Evolutionary conservation across 2,329 filamentous ascomycete genomes (phyloP).

Genomic region (Nigrospora sphaerica): DNA sequence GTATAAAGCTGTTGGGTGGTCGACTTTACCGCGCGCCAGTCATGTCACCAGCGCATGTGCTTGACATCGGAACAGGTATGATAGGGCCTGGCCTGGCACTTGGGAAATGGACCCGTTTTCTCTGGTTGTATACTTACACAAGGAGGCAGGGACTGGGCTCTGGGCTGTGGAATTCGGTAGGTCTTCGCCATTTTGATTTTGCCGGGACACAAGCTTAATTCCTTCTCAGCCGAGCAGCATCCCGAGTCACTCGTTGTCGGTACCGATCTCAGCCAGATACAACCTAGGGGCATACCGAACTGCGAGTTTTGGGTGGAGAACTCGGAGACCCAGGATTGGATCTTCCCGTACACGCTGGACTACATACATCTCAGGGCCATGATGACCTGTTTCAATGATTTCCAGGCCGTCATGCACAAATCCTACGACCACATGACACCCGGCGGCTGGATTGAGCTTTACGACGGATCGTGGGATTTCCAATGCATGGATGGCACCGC

Average conservation of each 20-base stretch:
- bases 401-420: not conserved
- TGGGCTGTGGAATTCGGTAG: not conserved
- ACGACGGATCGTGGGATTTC: not conserved
- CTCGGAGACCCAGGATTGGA: constrained; percentile 1
- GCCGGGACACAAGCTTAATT: too few species aligned
- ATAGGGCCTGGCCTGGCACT: too few species aligned
- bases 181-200: not conserved
- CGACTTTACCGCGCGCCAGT: too few species aligned
- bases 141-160: not conserved
- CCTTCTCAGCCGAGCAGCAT: not conserved
- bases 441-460: constrained; percentile 1
- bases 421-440: constrained; percentile 1
- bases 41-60: too few species aligned
- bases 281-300: not conserved
- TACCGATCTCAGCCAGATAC: constrained; percentile 1
- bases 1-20: too few species aligned
- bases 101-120: too few species aligned
- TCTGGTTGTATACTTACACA: not conserved
- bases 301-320: constrained; percentile 1
- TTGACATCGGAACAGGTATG: too few species aligned
- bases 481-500: not conserved
- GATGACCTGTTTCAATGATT: not conserved
- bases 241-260: not conserved
- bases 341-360: constrained; percentile 1
- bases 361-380: constrained; percentile 1